Evolutionary conservation across 2,329 filamentous ascomycete species (phyloP), one percentile per base, ranked within the genome.

Genomic region (Polytolypa hystricis): DNA sequence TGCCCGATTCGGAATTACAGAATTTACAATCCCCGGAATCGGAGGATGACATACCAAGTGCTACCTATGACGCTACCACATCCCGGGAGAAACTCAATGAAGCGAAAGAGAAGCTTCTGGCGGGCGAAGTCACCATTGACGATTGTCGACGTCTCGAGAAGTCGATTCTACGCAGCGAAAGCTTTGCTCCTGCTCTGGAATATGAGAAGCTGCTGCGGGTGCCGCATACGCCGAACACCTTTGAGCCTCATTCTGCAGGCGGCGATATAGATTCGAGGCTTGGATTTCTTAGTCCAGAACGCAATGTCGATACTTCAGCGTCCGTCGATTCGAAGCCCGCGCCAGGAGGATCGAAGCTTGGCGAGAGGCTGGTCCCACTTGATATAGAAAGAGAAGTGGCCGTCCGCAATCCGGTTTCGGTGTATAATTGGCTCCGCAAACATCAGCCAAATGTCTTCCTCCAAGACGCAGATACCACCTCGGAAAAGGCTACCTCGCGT

Each of bases 361-460:
- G 52, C 2, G 55, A 60, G 18, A 55, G 55, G 29, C 52, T 54
- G 6, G 51, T 52, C 4, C 66, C 75, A 35, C 57, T 69, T 29
- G 69, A 77, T 38, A 60, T 62, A 41, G 71, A 66, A 59, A 70
- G 61, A 54, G 70, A 73, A 39, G 55, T 71, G 33, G 68, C 71
- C 18, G 60, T 85, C 16, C 74, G 74, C 35, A 96, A 96, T 56
- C 86, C 87, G 0, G 83, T 85, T 28, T 93, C 84, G 41, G 87
- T 94, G 3, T 93, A 93, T 64, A 95, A 93, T 58, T 98, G 91
- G 91, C 73, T 98, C 9, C 75, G 84, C 44, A 79, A 84, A 54
- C 73, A 94, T 58, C 79, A 84, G 41, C 83, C 86, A 3, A 79
- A 89, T 57, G 79, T 86, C 33, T 87, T 93, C 64, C 64, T 93